A percentile compares a stretch with the other conserved stretches of the same genome.
phyloP scores from a whole-genome alignment of 2,329 filamentous ascomycete species.

The Colletotrichum ledebouriae region DNA sequence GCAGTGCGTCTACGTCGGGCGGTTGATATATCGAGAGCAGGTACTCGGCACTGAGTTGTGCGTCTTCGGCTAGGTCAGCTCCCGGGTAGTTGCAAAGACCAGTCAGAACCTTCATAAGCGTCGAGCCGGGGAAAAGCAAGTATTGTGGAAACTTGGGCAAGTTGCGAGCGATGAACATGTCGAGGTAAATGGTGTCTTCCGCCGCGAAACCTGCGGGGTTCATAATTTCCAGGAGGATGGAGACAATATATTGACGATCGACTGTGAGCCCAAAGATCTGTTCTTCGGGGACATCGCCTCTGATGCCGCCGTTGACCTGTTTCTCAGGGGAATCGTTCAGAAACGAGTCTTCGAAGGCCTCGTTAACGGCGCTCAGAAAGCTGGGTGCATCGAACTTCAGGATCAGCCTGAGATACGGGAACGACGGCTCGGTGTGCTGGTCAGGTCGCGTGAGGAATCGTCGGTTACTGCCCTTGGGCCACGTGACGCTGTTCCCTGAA shows the following conservation, averaged over 20 bases:
- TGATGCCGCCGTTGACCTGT: slow-evolving; percentile 65
- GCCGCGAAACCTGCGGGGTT: slow-evolving; percentile 79
- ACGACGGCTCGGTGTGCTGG: slow-evolving; percentile 76
- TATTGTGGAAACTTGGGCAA: slow-evolving; percentile 97
- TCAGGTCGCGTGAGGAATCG: slow-evolving; percentile 72
- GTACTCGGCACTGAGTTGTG: slow-evolving; percentile 97
- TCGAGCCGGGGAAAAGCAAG: slow-evolving; percentile 88
- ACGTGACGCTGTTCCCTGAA: slow-evolving; percentile 81
- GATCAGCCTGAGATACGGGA: slow-evolving; percentile 86
- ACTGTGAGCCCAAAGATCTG: slow-evolving; percentile 79
- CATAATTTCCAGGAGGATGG: slow-evolving; percentile 93
- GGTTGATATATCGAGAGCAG: slow-evolving; percentile 94
- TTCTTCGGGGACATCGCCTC: slow-evolving; percentile 71
- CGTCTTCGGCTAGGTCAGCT: slow-evolving; percentile 87
- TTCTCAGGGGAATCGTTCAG: slow-evolving; percentile 83
- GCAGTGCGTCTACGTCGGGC: slow-evolving; percentile 80
- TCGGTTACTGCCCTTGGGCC: slow-evolving; percentile 76
- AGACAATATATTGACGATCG: slow-evolving; percentile 92
- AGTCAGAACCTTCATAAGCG: slow-evolving; percentile 82
- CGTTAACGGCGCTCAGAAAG: slow-evolving; percentile 94
- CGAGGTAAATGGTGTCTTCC: slow-evolving; percentile 91
- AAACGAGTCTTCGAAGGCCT: slow-evolving; percentile 96
- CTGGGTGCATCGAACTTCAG: slow-evolving; percentile 91
- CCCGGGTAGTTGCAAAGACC: slow-evolving; percentile 89
- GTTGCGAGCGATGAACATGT: slow-evolving; percentile 98